Evolutionary conservation across 306 rosid genomes (phyloP), one percentile per base, ranked within the genome.

Genomic region (Begonia masoniana): DNA sequence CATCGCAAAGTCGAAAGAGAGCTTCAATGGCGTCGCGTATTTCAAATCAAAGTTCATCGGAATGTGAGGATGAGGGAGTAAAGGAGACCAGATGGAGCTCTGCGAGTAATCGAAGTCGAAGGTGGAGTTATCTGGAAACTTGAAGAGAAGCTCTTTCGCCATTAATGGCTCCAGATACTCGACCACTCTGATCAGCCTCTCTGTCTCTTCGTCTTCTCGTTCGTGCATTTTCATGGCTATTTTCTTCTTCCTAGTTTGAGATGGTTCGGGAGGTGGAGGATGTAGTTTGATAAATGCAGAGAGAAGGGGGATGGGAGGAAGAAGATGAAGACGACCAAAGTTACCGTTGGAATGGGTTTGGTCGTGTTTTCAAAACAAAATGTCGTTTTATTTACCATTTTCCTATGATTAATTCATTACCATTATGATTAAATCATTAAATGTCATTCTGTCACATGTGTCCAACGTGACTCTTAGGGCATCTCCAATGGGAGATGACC

Each of bases 81-180:
- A 59, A 52, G 97, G 95, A 17, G 97, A 89, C 97, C 95, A 89
- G 8, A 82, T 85, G 42, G 85, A 76, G 80, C 97, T 89, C 76
- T 82, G 87, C 14, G 89, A 65, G 71, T 89, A 85, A 48, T 89
- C 89, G 55, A 89, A 89, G 16, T 85, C 89, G 49, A 72, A 89
- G 10, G 95, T 84, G 2, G 97, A 85, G 71, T 89, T 89, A 69
- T 89, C 95, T 9, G 94, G 97, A 53, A 78, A 89, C 63, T 89
- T 85, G 76, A 76, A 64, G 41, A 78, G 94, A 57, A 89, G 89
- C 56, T 82, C 94, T 13, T 61, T 15, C 0, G 94, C 76, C 95
- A 89, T 85, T n/a, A 64, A 60, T 57, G 97, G 97, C 56, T 66
- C 73, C 69, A 85, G 65, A 71, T 80, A 85, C 68, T 89, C 87